Conservation (phyloP, 176 grass and related monocot species). For the Oryza glumipatula region DNA sequence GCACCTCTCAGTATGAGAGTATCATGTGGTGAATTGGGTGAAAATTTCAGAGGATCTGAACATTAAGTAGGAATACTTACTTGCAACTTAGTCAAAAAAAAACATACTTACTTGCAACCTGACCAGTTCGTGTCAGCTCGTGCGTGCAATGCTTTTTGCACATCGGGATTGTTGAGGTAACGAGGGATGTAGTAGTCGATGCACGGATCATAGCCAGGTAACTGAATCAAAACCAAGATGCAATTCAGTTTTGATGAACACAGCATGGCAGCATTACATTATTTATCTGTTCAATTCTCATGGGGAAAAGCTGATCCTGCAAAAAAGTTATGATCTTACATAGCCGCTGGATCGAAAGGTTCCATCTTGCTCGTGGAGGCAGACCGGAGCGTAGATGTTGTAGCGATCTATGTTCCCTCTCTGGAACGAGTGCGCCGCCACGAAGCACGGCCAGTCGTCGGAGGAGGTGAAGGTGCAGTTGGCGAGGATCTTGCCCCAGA, state of each 20-base stretch:
- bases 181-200: slow-evolving; percentile 11
- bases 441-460: slow-evolving; percentile 20
- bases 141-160: slow-evolving; percentile 58
- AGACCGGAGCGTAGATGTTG: slow-evolving; percentile 58
- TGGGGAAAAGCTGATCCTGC: background rate
- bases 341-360: slow-evolving; percentile 19
- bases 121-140: slow-evolving; percentile 20
- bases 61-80: slow-evolving; percentile 16
- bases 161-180: slow-evolving; percentile 48
- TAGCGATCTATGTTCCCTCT: slow-evolving; percentile 14
- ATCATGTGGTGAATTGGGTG: background rate
- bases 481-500: slow-evolving; percentile 34
- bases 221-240: background rate
- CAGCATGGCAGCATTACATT: no score
- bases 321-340: background rate
- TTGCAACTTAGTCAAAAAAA: slow-evolving; percentile 14
- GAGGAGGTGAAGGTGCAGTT: slow-evolving; percentile 44
- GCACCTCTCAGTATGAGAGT: no score
- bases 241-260: no score
- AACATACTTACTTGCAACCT: slow-evolving; percentile 37
- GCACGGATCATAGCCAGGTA: slow-evolving; percentile 50
- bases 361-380: background rate
- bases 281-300: no score
- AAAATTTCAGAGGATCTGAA: background rate
- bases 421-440: background rate